A percentile compares a stretch with the other conserved stretches of the same genome.
Conservation (phyloP, 352 stramenopile genomes). For the Globisporangium splendens region DNA sequence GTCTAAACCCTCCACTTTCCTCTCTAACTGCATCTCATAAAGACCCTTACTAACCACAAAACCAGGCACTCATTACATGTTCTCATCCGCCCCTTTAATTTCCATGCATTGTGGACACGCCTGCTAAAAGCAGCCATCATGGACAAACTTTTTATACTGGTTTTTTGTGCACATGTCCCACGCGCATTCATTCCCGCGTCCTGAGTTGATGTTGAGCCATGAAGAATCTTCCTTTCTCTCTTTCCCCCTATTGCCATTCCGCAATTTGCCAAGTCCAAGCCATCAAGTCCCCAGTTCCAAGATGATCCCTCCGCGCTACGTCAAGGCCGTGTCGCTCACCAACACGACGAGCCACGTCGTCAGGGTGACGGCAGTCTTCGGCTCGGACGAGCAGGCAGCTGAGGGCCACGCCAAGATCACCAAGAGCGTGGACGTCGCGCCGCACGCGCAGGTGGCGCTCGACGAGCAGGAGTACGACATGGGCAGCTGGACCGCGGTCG, state of each 20-base stretch:
- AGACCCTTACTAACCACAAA: too few species aligned
- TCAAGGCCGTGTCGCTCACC: conserved; percentile 67
- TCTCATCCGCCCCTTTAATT: too few species aligned
- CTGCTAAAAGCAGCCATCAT: too few species aligned
- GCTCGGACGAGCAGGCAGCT: conserved; percentile 63
- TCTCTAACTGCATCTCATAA: too few species aligned
- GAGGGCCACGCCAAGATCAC: conserved; percentile 64
- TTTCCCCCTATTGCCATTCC: not conserved
- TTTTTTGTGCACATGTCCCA: too few species aligned
- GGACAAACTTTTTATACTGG: too few species aligned
- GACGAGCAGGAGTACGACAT: conserved; percentile 79
- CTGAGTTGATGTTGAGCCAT: too few species aligned
- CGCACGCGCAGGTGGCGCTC: conserved; percentile 30
- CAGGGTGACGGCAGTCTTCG: conserved; percentile 61
- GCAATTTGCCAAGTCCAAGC: conserved; percentile 6
- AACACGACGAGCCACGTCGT: conserved; percentile 59
- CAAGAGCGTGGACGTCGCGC: conserved; percentile 46
- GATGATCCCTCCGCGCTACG: conserved; percentile 56
- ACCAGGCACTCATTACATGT: too few species aligned
- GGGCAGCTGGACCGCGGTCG: conserved; percentile 64
- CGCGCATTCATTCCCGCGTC: too few species aligned
- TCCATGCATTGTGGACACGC: too few species aligned
- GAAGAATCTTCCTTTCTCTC: too few species aligned
- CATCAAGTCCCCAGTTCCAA: not conserved
- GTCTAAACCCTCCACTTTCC: conserved; percentile 25